Evolutionary conservation across 768 basidiomycete species (phyloP), one percentile per base, ranked within the genome.

Genomic region (Leccinum truebloodii): DNA sequence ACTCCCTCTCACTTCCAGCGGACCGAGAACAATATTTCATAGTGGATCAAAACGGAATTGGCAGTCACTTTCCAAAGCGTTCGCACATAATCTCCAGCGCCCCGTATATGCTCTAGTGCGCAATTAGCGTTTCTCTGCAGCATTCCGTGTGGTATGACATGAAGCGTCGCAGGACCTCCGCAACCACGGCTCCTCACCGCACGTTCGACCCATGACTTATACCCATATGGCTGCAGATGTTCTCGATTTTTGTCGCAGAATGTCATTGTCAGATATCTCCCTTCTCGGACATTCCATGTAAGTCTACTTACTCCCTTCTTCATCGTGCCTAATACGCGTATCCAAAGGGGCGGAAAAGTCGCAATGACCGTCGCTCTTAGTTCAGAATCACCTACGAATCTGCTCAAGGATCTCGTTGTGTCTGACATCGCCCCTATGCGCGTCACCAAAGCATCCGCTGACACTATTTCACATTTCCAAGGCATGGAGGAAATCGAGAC

Each of bases 41-140:
- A 94, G 92, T 65, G 94, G 93, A 0, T 92, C 88, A 41, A 94
- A 95, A 70, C 84, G 94, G 60, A 96, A 96, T 71, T 97, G 93
- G 92, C 77, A 83, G 6, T 90, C 91, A 0, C 79, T 96, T 5
- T 83, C 90, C 6, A 92, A 90, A 66, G 84, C 86, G 0, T 86
- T 97, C 61, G 78, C 82, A n/a, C 77, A 80, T 34, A 83, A 86
- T 54, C 78, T 92, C 1, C 73, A 80, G 3, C 79, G 86, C 59
- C 86, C 90, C 2, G 80, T 96, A 20, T 94, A 93, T 67, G 78
- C 88, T 3, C 74, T 96, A 44, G 94, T 88, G 59, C 65, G 80
- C 72, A 2, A 0, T 16, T 12, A 6, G 6, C 12, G 1, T 35
- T 26, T 26, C n/a, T 52, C 26, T 10, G 30, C 24, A 30, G 35